A percentile compares a stretch with the other conserved stretches of the same genome.
Conservation (phyloP, 1,284 basidiomycete species). For the Exobasidium cylindrosporum region DNA sequence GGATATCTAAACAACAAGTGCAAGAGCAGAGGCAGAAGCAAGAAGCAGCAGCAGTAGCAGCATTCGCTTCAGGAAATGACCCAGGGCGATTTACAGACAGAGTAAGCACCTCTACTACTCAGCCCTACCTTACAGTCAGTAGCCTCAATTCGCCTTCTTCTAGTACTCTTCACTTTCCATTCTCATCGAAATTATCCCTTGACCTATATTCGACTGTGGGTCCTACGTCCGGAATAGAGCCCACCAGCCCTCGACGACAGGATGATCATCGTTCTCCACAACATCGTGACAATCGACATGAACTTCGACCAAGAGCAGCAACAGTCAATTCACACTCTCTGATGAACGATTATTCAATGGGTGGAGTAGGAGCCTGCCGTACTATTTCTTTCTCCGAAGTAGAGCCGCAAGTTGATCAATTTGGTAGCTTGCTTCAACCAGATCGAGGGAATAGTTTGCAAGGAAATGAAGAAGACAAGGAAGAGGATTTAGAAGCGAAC, state of each 20-base stretch:
- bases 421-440: not conserved
- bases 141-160: not conserved
- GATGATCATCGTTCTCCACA: not conserved
- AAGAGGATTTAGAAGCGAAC: slow-evolving; percentile 9
- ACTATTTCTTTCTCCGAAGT: not conserved
- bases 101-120: not conserved
- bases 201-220: not conserved
- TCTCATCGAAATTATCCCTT: not conserved
- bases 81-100: not conserved
- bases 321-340: not conserved
- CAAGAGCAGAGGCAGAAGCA: not conserved
- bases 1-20: not conserved
- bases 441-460: not conserved
- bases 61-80: not conserved
- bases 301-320: not conserved
- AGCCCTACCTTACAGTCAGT: not conserved
- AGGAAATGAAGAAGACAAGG: not conserved
- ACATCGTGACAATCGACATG: not conserved
- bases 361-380: not conserved
- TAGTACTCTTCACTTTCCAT: not conserved
- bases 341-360: not conserved
- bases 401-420: not conserved
- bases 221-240: not conserved
- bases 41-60: not conserved
- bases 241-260: not conserved